phyloP scores from a whole-genome alignment of 441 rosid species.

The Pelargonium myrrhifolium region DNA sequence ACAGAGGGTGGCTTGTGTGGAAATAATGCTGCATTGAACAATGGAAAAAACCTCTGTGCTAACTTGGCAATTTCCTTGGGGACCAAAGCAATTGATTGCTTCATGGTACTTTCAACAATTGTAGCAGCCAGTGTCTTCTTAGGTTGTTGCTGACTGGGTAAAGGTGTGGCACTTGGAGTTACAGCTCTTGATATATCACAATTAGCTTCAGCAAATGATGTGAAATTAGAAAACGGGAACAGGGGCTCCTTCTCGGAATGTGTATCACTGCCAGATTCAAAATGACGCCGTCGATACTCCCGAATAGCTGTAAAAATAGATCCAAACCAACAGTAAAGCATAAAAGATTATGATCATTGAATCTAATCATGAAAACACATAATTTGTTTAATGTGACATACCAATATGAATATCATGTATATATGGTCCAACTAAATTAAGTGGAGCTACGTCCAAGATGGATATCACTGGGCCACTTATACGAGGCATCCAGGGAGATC shows the following conservation, averaged over 20 bases:
- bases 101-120: constrained; percentile 77
- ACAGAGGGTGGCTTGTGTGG: constrained; percentile 89
- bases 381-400: constrained; percentile 27
- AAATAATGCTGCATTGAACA: constrained; percentile 64
- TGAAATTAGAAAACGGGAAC: constrained; percentile 44
- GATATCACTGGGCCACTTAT: constrained; percentile 41
- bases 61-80: constrained; percentile 75
- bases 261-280: constrained; percentile 49
- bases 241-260: constrained; percentile 62
- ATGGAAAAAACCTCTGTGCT: constrained; percentile 54
- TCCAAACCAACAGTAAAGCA: constrained; percentile 8
- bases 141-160: constrained; percentile 42
- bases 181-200: constrained; percentile 26
- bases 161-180: constrained; percentile 29
- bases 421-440: constrained; percentile 52
- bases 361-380: not conserved
- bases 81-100: constrained; percentile 83
- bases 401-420: constrained; percentile 58
- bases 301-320: constrained; percentile 47
- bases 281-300: constrained; percentile 50
- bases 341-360: not conserved
- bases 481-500: constrained; percentile 41
- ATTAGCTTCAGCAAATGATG: constrained; percentile 33
- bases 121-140: constrained; percentile 87
- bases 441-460: constrained; percentile 57